Percentiles rank a stretch among this genome's conserved stretches.
These are phyloP conservation scores for Lophium mytilinum DNA, from an alignment of 495 filamentous ascomycete species.

Conservation along the genomic window DNA sequence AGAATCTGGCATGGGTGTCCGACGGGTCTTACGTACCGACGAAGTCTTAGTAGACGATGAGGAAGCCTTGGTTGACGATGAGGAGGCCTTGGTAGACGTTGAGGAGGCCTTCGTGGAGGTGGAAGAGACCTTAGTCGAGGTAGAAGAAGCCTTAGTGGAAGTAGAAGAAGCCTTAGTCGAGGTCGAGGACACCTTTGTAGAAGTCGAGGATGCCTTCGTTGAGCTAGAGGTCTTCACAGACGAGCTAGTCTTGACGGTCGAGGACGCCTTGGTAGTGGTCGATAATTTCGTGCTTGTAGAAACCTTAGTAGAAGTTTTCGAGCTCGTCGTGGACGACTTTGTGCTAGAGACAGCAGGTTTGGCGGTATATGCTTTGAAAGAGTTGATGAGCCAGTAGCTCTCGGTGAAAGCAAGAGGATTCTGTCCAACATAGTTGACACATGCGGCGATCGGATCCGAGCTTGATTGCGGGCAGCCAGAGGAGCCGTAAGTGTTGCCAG, in stretches of 20 bases:
- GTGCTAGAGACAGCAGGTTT: not conserved
- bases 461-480: conserved; percentile 18
- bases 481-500: conserved; percentile 48
- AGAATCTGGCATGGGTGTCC: too few relatives aligned
- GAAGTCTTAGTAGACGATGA: not conserved
- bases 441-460: conserved; percentile 15
- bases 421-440: conserved; percentile 28
- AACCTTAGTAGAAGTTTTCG: not conserved
- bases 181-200: not conserved
- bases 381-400: conserved; percentile 32
- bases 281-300: too few relatives aligned
- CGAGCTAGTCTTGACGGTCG: conserved; percentile 1
- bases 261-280: too few relatives aligned
- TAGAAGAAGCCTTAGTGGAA: too few relatives aligned
- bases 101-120: not conserved
- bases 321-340: conserved; percentile 2
- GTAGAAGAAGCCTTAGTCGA: not conserved
- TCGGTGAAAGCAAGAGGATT: conserved; percentile 31
- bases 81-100: not conserved
- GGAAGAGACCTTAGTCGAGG: not conserved
- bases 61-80: not conserved
- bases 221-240: conserved; percentile 1
- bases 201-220: not conserved
- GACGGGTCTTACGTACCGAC: not conserved
- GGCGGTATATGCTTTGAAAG: conserved; percentile 25